Percentiles rank a stretch among this genome's conserved stretches.
phyloP scores from a whole-genome alignment of 352 stramenopile genomes.

The Globisporangium paddicum region DNA sequence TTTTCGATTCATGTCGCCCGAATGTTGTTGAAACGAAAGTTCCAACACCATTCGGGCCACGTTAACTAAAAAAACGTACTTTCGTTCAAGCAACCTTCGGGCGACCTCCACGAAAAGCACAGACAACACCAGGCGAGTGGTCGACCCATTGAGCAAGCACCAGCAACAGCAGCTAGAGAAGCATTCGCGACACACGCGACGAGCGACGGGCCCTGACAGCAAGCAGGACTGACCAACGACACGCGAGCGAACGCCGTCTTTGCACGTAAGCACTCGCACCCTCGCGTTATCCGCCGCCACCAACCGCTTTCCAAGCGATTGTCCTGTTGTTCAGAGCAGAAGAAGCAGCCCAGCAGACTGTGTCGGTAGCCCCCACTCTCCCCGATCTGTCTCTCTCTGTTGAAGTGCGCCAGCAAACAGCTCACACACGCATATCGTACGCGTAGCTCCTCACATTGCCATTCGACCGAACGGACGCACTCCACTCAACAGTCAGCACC shows the following conservation, averaged over 20 bases:
- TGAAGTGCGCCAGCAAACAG: conserved; percentile 3
- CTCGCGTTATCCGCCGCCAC: background rate
- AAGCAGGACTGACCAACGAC: background rate
- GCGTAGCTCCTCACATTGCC: conserved; percentile 2
- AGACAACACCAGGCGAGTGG: background rate
- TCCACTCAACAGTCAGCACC: no score
- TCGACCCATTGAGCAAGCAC: conserved; percentile 2
- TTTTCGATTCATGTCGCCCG: no score
- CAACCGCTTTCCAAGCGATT: background rate
- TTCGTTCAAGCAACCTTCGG: no score
- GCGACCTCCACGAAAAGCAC: no score
- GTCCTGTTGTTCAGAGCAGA: conserved; percentile 1
- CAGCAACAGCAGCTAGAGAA: background rate
- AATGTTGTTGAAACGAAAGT: no score
- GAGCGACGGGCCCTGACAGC: background rate
- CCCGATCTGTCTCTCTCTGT: conserved; percentile 7
- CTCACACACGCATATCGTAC: no score
- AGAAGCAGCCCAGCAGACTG: background rate
- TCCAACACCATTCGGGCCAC: no score
- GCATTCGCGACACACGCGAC: conserved; percentile 3
- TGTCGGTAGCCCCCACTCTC: background rate
- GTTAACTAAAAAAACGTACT: no score
- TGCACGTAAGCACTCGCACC: background rate
- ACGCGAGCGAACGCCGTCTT: background rate
- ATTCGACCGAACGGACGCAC: conserved; percentile 1